phyloP scores from a whole-genome alignment of 495 filamentous ascomycete genomes.

The Aspergillus saccharolyticus region DNA sequence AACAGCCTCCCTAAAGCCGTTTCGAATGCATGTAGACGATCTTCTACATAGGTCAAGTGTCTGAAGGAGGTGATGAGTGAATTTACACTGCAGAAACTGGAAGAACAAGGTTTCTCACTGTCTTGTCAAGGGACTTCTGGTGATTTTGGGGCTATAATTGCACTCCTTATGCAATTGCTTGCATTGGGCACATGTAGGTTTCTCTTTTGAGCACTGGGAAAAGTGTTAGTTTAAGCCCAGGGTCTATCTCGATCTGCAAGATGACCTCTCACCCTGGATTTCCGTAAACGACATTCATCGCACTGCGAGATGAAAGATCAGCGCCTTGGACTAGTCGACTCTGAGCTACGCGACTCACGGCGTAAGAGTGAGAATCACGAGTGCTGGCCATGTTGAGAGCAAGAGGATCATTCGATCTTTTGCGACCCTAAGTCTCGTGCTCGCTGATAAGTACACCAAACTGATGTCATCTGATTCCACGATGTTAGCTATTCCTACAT shows the following conservation, averaged over 20 bases:
- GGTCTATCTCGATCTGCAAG: neutral
- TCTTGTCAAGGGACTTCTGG: conserved; percentile 43
- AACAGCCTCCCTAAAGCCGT: conserved; percentile 41
- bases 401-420: conserved; percentile 18
- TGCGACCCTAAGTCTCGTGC: conserved; percentile 26
- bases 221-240: conserved; percentile 6
- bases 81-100: too few relatives aligned
- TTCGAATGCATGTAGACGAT: conserved; percentile 42
- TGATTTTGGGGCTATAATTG: conserved; percentile 46
- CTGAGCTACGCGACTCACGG: conserved; percentile 28
- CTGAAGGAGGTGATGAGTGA: too few relatives aligned
- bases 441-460: conserved; percentile 33
- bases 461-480: conserved; percentile 33
- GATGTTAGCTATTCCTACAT: conserved; percentile 19
- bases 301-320: conserved; percentile 25
- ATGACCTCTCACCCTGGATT: conserved; percentile 38
- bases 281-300: conserved; percentile 47
- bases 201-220: conserved; percentile 46
- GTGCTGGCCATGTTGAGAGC: conserved; percentile 42
- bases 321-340: neutral
- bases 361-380: conserved; percentile 45
- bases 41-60: conserved; percentile 47
- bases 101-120: conserved; percentile 29
- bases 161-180: conserved; percentile 42
- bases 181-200: conserved; percentile 41